Conservation (phyloP, 1,284 basidiomycete species). For the Austroboletus rostrupii region DNA sequence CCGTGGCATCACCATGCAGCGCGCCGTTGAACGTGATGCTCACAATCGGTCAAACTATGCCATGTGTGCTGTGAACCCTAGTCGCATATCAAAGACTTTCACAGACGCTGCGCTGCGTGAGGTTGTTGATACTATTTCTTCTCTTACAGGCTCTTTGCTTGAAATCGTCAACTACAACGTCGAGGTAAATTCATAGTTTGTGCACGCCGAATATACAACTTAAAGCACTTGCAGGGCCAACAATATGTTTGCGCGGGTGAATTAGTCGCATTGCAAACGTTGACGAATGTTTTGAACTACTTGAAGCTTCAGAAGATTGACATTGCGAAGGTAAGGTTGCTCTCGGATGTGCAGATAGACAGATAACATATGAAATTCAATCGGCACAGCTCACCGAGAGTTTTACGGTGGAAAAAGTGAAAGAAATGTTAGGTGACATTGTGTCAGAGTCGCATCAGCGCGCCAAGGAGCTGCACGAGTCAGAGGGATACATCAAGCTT, state of each 20-base stretch:
- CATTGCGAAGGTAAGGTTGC: slow-evolving; percentile 71
- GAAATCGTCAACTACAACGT: slow-evolving; percentile 99
- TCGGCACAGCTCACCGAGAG: slow-evolving; percentile 73
- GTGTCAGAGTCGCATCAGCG: slow-evolving; percentile 79
- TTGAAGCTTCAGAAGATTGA: slow-evolving; percentile 97
- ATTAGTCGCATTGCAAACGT: slow-evolving; percentile 85
- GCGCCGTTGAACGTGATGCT: slow-evolving; percentile 91
- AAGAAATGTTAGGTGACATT: slow-evolving; percentile 89
- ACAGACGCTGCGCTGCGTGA: slow-evolving; percentile 90
- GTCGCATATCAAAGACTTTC: slow-evolving; percentile 91
- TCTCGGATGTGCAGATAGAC: background rate
- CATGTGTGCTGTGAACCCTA: slow-evolving; percentile 98
- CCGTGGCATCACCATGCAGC: slow-evolving; percentile 99
- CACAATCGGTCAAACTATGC: slow-evolving; percentile 94
- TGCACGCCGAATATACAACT: slow-evolving; percentile 2
- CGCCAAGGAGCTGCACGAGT: slow-evolving; percentile 76
- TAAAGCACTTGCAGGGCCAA: slow-evolving; percentile 57
- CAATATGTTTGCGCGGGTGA: slow-evolving; percentile 99
- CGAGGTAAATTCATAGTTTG: slow-evolving; percentile 52
- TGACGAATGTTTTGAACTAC: slow-evolving; percentile 96
- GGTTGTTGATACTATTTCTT: slow-evolving; percentile 88
- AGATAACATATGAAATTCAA: background rate
- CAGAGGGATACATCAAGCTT: slow-evolving; percentile 88
- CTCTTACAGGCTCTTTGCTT: slow-evolving; percentile 74
- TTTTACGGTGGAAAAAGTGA: slow-evolving; percentile 83